Base-by-base conservation (phyloP, 1,139 yeast species). In the Kluyveromyces sp. region DNA sequence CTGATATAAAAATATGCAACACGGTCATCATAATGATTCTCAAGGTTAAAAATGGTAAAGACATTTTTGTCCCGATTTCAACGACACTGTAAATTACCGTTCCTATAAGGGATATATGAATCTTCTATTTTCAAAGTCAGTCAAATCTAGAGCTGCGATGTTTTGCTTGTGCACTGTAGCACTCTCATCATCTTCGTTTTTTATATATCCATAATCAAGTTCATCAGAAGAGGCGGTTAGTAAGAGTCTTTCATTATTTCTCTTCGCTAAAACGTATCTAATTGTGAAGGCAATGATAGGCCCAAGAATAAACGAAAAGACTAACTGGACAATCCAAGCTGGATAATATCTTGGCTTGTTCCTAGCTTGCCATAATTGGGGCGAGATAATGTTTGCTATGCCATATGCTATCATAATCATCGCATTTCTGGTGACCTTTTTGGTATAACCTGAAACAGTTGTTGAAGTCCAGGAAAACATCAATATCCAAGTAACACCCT, bases 241-340 rank as follows among this genome's bases (percentile, higher is more conserved):
- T 10, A 10, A 21, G 15, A 10, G 43, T 58, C 79, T 69, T 34
- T 56, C 56, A 3, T 46, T 58, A 50, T 74, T 74, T 58, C 78
- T 67, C 47, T 53, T 63, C 25, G 53, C 58, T 43, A 75, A 60
- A 30, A 74, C 64, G 45, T 46, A 65, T 65, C 72, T 66, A 33
- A 72, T 71, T 3, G 71, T 60, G 1, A 69, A 50, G 7, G 70
- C 63, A 10, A 70, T 37, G 2, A 63, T 46, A 3, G 79, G 77
- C 2, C 77, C 73, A 10, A 62, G 43, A 27, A 66, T 62, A 56
- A 72, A 76, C 7, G 76, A 69, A 27, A 74, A 55, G 4, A 75
- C 75, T 43, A 76, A 74, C 55, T 74, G 78, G n/a, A 75, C 75
- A 42, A 72, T 67, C 80, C 81, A 75, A 0, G 81, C 79, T 2